Evolutionary conservation across 805 yeast genomes (phyloP).

Genomic region (Wickerhamiella kurtzmanii): DNA sequence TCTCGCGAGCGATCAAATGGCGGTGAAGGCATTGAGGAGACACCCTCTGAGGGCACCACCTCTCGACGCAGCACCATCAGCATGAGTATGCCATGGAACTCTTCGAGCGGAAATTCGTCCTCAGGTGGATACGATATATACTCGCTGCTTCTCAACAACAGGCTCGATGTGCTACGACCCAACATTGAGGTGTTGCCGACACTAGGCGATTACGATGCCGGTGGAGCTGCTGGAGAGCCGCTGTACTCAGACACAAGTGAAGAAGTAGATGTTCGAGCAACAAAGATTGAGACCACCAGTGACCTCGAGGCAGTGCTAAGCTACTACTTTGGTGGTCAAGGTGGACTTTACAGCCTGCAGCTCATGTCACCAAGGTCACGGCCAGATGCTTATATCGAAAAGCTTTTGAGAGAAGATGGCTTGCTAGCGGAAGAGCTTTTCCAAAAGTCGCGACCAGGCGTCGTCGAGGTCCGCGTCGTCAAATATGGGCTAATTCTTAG

Average conservation of each 20-base stretch:
- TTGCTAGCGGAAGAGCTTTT: conserved; percentile 18
- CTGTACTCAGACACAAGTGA: background rate
- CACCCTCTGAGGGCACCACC: background rate
- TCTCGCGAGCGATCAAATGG: background rate
- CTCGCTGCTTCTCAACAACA: conserved; percentile 24
- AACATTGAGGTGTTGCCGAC: conserved; percentile 9
- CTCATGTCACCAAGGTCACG: conserved; percentile 28
- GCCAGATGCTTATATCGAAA: conserved; percentile 25
- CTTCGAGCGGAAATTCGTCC: background rate
- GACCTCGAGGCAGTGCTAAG: background rate
- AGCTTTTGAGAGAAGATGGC: background rate
- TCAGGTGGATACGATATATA: conserved; percentile 15
- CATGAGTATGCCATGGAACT: background rate
- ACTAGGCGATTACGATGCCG: background rate
- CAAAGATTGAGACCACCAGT: background rate
- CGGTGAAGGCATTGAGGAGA: background rate
- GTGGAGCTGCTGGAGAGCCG: background rate
- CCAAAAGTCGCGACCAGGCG: conserved; percentile 24
- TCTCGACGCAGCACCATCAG: background rate
- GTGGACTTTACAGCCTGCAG: conserved; percentile 19
- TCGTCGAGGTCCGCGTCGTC: conserved; percentile 27
- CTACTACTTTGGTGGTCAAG: background rate
- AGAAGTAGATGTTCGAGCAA: background rate
- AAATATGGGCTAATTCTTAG: conserved; percentile 28
- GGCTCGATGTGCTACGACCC: conserved; percentile 26